Evolutionary conservation across 1,284 basidiomycete genomes (phyloP).

Genomic region (Trichosporon inkin): DNA sequence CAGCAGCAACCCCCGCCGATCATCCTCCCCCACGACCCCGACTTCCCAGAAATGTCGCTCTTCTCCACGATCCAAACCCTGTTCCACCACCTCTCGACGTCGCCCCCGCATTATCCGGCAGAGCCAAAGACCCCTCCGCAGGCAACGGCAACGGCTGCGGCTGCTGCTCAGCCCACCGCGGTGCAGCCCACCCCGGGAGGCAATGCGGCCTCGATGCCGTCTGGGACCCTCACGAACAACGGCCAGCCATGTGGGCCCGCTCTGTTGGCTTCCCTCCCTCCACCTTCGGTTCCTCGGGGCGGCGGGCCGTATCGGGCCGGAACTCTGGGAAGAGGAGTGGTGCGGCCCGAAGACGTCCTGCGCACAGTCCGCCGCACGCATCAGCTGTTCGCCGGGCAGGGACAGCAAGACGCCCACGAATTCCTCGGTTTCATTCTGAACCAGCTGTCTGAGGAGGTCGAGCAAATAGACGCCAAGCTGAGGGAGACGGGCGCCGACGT

Average conservation of each 20-base stretch:
- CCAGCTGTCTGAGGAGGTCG: conserved; percentile 86
- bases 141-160: neutral
- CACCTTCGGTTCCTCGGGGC: conserved; percentile 43
- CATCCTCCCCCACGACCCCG: conserved; percentile 53
- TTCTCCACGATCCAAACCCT: conserved; percentile 85
- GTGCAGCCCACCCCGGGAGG: conserved; percentile 11
- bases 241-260: conserved; percentile 35
- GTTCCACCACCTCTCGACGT: conserved; percentile 66
- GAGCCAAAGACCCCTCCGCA: conserved; percentile 25
- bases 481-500: conserved; percentile 29
- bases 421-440: conserved; percentile 94
- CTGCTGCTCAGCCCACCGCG: neutral
- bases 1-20: conserved; percentile 19
- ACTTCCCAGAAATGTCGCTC: conserved; percentile 65
- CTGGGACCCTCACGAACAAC: conserved; percentile 24
- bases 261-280: conserved; percentile 44
- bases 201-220: conserved; percentile 36
- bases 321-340: conserved; percentile 66
- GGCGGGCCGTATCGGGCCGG: conserved; percentile 48
- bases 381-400: conserved; percentile 75
- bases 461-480: conserved; percentile 57
- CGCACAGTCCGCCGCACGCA: conserved; percentile 85
- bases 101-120: conserved; percentile 46
- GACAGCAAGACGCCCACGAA: conserved; percentile 95
- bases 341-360: conserved; percentile 82